phyloP scores from a whole-genome alignment of 805 yeast species.

The Wickerhamiella azymoides region DNA sequence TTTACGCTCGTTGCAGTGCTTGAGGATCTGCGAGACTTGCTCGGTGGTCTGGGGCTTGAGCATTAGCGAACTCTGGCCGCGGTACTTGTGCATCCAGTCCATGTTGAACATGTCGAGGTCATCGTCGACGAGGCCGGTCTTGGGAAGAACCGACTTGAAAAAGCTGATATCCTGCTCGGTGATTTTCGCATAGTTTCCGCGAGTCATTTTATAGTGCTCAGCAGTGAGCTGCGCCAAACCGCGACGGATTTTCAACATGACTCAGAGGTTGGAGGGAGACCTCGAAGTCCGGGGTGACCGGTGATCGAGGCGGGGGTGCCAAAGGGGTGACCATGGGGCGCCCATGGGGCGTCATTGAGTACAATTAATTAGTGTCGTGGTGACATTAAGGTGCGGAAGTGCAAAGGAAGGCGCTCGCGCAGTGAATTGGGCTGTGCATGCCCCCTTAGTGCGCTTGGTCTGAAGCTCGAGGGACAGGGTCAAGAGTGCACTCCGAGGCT shows the following conservation, averaged over 20 bases:
- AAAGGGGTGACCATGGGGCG: no score
- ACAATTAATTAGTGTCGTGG: no score
- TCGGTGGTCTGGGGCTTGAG: constrained; percentile 68
- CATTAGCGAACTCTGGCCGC: constrained; percentile 67
- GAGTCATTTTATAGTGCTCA: constrained; percentile 47
- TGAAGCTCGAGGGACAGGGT: no score
- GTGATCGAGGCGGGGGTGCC: no score
- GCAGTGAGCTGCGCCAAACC: constrained; percentile 37
- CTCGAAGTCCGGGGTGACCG: no score
- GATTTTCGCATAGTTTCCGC: constrained; percentile 38
- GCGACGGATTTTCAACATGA: constrained; percentile 3
- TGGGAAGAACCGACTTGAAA: constrained; percentile 43
- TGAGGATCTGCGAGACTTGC: constrained; percentile 60
- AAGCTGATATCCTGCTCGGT: constrained; percentile 41
- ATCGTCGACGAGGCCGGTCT: constrained; percentile 29
- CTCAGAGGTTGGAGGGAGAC: not conserved
- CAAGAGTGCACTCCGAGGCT: no score
- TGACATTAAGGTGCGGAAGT: no score
- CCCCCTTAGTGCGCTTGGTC: no score
- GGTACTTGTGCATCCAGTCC: constrained; percentile 89
- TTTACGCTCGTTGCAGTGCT: constrained; percentile 62
- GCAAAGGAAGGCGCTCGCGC: no score
- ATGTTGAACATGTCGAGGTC: constrained; percentile 64
- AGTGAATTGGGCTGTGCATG: no score
- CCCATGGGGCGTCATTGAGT: no score